Percentiles rank a stretch among this genome's conserved stretches.
phyloP scores from a whole-genome alignment of 164 flowering plant species.

The Berberis thunbergii region DNA sequence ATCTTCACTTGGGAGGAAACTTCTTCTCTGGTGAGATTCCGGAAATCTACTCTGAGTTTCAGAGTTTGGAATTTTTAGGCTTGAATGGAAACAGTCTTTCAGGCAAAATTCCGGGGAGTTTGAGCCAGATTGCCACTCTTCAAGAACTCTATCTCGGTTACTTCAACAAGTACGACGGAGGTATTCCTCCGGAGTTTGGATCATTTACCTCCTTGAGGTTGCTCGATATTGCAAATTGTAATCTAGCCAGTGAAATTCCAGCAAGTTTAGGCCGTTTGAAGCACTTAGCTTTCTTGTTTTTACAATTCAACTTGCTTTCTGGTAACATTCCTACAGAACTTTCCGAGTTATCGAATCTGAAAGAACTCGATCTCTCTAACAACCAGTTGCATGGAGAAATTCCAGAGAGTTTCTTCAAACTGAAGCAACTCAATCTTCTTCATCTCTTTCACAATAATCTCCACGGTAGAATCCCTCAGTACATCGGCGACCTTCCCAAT shows the following conservation, averaged over 20 bases:
- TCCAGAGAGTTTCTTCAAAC: slow-evolving; percentile 45
- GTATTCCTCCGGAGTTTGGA: slow-evolving; percentile 65
- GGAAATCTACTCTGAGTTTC: slow-evolving; percentile 35
- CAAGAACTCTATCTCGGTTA: slow-evolving; percentile 37
- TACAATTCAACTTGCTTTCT: slow-evolving; percentile 50
- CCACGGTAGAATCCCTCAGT: slow-evolving; percentile 52
- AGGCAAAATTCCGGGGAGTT: slow-evolving; percentile 47
- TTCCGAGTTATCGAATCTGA: slow-evolving; percentile 37
- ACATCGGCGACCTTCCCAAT: slow-evolving; percentile 56
- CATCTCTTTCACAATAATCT: slow-evolving; percentile 60
- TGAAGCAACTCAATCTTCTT: slow-evolving; percentile 46
- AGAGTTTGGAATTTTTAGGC: slow-evolving; percentile 47
- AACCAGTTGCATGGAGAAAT: slow-evolving; percentile 64
- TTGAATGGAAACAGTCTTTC: slow-evolving; percentile 48
- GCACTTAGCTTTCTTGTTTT: slow-evolving; percentile 47
- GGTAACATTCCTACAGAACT: slow-evolving; percentile 64
- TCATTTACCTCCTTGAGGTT: slow-evolving; percentile 24
- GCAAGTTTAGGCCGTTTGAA: slow-evolving; percentile 38
- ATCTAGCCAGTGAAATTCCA: slow-evolving; percentile 74
- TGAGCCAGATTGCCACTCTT: slow-evolving; percentile 33
- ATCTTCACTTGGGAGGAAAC: slow-evolving; percentile 62
- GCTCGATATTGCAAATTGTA: slow-evolving; percentile 52
- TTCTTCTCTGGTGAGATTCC: slow-evolving; percentile 70
- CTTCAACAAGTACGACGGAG: slow-evolving; percentile 35
- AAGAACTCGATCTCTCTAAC: slow-evolving; percentile 60